phyloP scores from a whole-genome alignment of 345 rosid species.

The Melastoma malabathricum region DNA sequence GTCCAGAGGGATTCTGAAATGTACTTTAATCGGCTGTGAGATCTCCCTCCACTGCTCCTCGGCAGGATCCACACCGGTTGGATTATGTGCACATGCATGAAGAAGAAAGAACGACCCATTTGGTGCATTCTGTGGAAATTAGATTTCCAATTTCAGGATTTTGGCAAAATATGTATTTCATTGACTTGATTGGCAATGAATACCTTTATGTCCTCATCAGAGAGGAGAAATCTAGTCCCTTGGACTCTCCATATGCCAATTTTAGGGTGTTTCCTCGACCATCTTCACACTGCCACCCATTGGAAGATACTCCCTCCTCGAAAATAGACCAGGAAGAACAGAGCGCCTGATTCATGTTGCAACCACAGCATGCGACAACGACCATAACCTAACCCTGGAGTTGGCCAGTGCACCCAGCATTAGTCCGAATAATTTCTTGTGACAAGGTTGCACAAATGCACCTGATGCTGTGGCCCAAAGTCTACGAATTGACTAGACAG shows the following conservation, averaged over 20 bases:
- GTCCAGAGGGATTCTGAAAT: neutral
- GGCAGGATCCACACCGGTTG: constrained; percentile 93
- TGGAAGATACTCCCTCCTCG: constrained; percentile 87
- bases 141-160: constrained; percentile 1
- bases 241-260: constrained; percentile 82
- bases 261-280: constrained; percentile 85
- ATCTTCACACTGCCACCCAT: constrained; percentile 93
- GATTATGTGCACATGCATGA: constrained; percentile 90
- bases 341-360: too few relatives aligned
- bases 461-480: too few relatives aligned
- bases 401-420: too few relatives aligned
- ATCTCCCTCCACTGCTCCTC: constrained; percentile 95
- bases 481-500: too few relatives aligned
- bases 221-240: constrained; percentile 72
- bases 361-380: too few relatives aligned
- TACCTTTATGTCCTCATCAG: constrained; percentile 85
- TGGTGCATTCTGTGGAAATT: constrained; percentile 62
- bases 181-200: neutral
- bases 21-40: constrained; percentile 71
- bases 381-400: too few relatives aligned
- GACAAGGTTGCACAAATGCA: too few relatives aligned
- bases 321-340: too few relatives aligned
- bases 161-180: neutral
- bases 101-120: constrained; percentile 85
- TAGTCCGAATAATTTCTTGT: too few relatives aligned